Evolutionary conservation across 1,139 yeast species (phyloP).

Genomic region (Pichia sp.): DNA sequence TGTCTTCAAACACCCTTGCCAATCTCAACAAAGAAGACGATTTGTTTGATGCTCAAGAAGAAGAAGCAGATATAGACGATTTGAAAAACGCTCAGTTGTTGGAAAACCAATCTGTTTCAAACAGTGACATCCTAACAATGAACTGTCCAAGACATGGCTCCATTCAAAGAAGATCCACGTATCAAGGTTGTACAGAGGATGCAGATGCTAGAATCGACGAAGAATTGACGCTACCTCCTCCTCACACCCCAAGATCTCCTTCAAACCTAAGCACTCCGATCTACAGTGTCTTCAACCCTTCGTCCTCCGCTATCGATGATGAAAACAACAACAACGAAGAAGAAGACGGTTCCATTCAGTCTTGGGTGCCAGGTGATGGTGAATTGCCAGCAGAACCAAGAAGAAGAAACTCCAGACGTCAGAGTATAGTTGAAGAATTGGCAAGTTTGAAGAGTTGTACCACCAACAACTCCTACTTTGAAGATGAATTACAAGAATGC

Average conservation of each 20-base stretch:
- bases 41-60: slow-evolving; percentile 2
- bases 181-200: slow-evolving; percentile 16
- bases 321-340: slow-evolving; percentile 1
- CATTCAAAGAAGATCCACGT: slow-evolving; percentile 11
- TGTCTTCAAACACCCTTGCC: neutral
- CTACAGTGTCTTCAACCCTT: neutral
- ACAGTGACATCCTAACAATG: neutral
- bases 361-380: slow-evolving; percentile 12
- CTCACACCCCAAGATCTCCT: too few species aligned
- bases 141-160: slow-evolving; percentile 14
- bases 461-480: slow-evolving; percentile 24
- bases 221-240: slow-evolving; percentile 6
- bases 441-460: slow-evolving; percentile 19
- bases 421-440: slow-evolving; percentile 19
- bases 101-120: slow-evolving; percentile 3
- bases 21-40: neutral
- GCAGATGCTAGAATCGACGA: slow-evolving; percentile 17
- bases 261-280: neutral
- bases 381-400: neutral
- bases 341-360: slow-evolving; percentile 7
- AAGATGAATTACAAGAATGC: slow-evolving; percentile 21
- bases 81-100: slow-evolving; percentile 2
- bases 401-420: slow-evolving; percentile 7
- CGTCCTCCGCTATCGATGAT: neutral
- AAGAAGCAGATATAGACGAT: neutral